Percentiles rank a stretch among this genome's conserved stretches.
Conservation (phyloP, 2,329 filamentous ascomycete genomes). For the Alternaria brassicicola region DNA sequence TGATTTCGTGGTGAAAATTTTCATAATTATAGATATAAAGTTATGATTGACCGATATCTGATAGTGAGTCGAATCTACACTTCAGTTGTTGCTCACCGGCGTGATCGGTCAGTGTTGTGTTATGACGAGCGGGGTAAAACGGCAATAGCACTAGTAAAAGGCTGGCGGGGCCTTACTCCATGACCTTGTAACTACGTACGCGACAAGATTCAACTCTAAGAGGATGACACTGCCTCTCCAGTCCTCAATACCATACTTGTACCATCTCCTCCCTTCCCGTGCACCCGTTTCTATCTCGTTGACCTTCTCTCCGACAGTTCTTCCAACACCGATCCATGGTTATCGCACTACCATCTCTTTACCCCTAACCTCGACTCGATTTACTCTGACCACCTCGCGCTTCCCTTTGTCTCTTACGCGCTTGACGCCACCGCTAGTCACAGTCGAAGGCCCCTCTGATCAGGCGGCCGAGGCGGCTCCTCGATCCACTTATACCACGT, state of each 20-base stretch:
- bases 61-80: no score
- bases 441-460: neutral
- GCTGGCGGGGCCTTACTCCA: neutral
- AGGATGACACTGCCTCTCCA: neutral
- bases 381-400: neutral
- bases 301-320: no score
- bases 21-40: no score
- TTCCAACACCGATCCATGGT: no score
- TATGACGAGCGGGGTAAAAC: neutral
- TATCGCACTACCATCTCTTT: no score
- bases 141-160: neutral
- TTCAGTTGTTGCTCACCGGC: no score
- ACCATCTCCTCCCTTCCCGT: neutral
- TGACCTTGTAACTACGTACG: neutral
- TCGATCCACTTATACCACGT: slow-evolving; percentile 1
- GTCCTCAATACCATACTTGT: neutral
- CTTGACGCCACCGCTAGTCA: neutral
- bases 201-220: neutral
- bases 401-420: neutral
- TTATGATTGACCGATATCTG: no score
- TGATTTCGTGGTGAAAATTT: neutral
- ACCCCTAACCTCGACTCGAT: neutral
- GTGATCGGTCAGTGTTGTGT: neutral
- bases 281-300: neutral
- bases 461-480: neutral